phyloP scores from a whole-genome alignment of 805 yeast species.

The Brettanomyces nanus region DNA sequence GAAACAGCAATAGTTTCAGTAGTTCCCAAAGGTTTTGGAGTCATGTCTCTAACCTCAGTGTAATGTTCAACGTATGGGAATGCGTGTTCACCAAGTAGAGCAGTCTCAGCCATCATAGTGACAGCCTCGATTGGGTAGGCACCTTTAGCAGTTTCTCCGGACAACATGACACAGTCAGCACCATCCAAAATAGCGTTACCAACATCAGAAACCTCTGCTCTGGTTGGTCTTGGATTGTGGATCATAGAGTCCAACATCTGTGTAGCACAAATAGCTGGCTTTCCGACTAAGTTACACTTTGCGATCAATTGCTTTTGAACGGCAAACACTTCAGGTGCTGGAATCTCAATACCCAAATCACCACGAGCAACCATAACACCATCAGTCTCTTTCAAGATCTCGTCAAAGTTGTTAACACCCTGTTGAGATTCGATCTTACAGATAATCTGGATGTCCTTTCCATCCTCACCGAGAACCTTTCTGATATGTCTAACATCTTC shows the following conservation, averaged over 20 bases:
- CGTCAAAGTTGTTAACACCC: constrained; percentile 99
- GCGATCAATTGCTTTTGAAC: constrained; percentile 99
- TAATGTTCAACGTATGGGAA: constrained; percentile 76
- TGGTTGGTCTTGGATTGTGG: constrained; percentile 98
- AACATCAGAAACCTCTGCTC: constrained; percentile 99
- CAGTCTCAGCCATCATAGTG: constrained; percentile 97
- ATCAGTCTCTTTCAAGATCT: constrained; percentile 86
- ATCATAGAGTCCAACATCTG: constrained; percentile 99
- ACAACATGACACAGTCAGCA: constrained; percentile 99
- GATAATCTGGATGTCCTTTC: constrained; percentile 92
- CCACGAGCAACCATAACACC: constrained; percentile 99
- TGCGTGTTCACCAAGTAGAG: constrained; percentile 93
- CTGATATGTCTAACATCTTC: constrained; percentile 86
- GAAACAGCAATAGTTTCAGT: constrained; percentile 96
- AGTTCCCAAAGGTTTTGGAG: constrained; percentile 84
- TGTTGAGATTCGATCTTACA: constrained; percentile 98
- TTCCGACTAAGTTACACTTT: constrained; percentile 98
- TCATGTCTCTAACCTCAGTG: constrained; percentile 81
- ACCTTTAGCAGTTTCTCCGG: constrained; percentile 99
- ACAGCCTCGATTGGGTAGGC: constrained; percentile 97
- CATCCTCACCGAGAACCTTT: constrained; percentile 92
- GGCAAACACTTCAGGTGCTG: constrained; percentile 97
- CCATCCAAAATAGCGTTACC: constrained; percentile 99
- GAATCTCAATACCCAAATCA: constrained; percentile 98
- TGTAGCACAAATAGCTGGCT: constrained; percentile 99